Conservation (phyloP, 2,329 filamentous ascomycete species). For the Aureobasidium subglaciale region DNA sequence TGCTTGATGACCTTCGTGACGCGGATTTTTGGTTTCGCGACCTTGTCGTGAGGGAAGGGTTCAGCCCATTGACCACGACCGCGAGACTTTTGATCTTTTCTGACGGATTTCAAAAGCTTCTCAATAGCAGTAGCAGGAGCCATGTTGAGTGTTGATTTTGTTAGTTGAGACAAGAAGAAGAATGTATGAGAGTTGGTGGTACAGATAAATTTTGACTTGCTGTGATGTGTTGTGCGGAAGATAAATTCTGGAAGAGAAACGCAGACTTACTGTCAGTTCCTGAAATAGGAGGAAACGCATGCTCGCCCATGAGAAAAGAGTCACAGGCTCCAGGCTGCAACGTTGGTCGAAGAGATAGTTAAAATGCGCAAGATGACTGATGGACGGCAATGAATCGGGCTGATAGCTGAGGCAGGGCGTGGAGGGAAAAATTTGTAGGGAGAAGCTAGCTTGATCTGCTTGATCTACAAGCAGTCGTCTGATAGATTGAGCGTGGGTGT, state of each 20-base stretch:
- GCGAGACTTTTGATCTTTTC: background rate
- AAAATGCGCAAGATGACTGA: no score
- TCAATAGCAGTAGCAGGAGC: background rate
- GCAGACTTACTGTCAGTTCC: no score
- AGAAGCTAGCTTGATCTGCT: no score
- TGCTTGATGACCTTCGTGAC: background rate
- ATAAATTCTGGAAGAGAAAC: background rate
- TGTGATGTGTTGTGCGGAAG: background rate
- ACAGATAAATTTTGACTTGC: background rate
- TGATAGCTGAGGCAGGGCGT: no score
- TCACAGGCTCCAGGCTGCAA: no score
- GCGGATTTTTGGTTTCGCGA: no score
- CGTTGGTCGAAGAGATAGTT: no score
- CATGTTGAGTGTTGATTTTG: background rate
- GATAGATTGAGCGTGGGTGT: no score
- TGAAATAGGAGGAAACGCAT: no score
- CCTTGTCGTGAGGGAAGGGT: background rate
- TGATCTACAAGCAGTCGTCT: no score
- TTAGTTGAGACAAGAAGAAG: background rate
- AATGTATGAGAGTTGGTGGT: background rate
- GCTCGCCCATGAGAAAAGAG: background rate
- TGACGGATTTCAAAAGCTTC: background rate
- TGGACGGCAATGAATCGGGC: no score
- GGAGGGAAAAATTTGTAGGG: no score
- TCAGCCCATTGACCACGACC: background rate